Percentiles rank a stretch among this genome's conserved stretches.
Conservation (phyloP, 768 basidiomycete genomes). For the Lactarius pseudohatsudake region DNA sequence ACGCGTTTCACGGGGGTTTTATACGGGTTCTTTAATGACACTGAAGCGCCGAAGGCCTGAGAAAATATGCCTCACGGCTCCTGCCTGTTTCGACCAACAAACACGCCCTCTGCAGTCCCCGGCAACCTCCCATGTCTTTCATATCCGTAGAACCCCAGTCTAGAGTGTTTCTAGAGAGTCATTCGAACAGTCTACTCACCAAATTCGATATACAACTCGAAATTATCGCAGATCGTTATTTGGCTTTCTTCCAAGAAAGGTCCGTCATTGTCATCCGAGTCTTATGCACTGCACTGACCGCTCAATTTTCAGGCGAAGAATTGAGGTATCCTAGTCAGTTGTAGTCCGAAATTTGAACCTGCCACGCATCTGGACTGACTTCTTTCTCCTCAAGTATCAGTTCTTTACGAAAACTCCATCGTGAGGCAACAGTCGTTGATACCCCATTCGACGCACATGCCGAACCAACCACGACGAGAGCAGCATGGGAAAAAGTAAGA, state of each 20-base stretch:
- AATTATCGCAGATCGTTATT: neutral
- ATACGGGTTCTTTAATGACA: no score
- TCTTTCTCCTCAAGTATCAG: neutral
- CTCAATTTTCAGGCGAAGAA: neutral
- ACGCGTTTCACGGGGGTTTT: no score
- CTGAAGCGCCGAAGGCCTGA: neutral
- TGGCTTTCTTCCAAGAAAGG: slow-evolving; percentile 1
- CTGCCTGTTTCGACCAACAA: neutral
- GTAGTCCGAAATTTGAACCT: neutral
- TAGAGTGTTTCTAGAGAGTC: neutral
- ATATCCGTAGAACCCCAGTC: neutral
- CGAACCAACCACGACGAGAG: neutral
- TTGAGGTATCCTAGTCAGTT: neutral
- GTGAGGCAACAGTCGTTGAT: neutral
- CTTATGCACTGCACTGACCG: neutral
- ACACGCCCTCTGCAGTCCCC: neutral
- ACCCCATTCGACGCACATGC: neutral
- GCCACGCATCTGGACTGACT: neutral
- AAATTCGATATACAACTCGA: neutral
- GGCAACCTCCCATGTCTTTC: neutral
- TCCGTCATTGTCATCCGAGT: neutral
- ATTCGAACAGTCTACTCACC: neutral
- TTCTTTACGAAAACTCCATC: neutral
- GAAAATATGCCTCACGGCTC: neutral
- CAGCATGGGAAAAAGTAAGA: neutral